Evolutionary conservation across 2,329 filamentous ascomycete species (phyloP).

Genomic region (Penicillium hordei): DNA sequence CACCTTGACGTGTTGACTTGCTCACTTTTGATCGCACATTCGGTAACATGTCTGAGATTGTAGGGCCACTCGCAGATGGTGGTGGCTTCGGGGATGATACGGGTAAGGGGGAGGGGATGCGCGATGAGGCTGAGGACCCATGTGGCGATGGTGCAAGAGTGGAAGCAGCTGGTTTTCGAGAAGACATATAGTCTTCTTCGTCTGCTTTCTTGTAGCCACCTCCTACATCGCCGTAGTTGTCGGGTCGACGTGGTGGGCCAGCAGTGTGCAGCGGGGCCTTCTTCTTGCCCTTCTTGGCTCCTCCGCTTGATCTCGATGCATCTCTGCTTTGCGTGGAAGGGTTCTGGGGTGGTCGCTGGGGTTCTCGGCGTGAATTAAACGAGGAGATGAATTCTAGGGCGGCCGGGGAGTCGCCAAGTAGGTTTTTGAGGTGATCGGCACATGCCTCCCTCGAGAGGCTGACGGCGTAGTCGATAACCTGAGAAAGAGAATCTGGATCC

Average conservation of each 20-base stretch:
- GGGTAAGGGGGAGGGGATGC: constrained; percentile 42
- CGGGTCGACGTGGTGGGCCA: constrained; percentile 61
- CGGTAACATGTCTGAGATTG: constrained; percentile 72
- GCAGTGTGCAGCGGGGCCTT: constrained; percentile 61
- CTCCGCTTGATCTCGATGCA: constrained; percentile 3
- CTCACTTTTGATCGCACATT: constrained; percentile 60
- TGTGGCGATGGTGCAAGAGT: constrained; percentile 38
- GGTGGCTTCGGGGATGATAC: constrained; percentile 48
- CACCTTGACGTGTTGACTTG: constrained; percentile 68
- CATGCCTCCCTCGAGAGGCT: constrained; percentile 75
- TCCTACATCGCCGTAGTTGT: constrained; percentile 62
- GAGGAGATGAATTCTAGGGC: constrained; percentile 69
- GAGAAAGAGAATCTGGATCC: constrained; percentile 78
- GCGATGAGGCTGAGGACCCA: constrained; percentile 47
- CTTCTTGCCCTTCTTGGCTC: constrained; percentile 50
- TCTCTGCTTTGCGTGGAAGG: constrained; percentile 6
- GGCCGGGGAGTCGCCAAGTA: constrained; percentile 82
- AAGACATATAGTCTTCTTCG: constrained; percentile 68
- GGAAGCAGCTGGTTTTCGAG: constrained; percentile 45
- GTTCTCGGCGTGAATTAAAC: constrained; percentile 66
- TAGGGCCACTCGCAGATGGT: constrained; percentile 69
- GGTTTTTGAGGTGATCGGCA: constrained; percentile 79
- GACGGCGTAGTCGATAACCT: constrained; percentile 78
- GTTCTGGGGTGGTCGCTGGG: constrained; percentile 28
- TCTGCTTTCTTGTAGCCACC: constrained; percentile 77